These are phyloP conservation scores for Bipolaris zeicola DNA, from an alignment of 2,329 filamentous ascomycete species.

Conservation along the genomic window DNA sequence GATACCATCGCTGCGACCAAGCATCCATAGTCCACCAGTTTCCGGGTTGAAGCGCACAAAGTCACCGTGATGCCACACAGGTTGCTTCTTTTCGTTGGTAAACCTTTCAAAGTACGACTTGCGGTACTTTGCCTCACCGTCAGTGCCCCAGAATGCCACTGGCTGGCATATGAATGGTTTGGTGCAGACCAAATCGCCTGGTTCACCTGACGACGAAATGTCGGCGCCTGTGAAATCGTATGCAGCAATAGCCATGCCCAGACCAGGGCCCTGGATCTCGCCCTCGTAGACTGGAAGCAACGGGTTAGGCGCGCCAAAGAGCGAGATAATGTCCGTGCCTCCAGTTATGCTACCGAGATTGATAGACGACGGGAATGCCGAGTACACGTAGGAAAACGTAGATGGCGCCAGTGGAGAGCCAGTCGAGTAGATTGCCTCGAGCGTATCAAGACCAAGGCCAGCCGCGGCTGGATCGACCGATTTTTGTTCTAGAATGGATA, in stretches of 20 bases:
- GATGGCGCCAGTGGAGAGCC: slow-evolving; percentile 91
- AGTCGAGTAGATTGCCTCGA: slow-evolving; percentile 91
- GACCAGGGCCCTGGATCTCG: slow-evolving; percentile 57
- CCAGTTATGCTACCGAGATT: slow-evolving; percentile 94
- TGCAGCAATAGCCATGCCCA: slow-evolving; percentile 58
- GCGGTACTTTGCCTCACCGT: slow-evolving; percentile 76
- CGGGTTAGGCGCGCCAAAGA: slow-evolving; percentile 83
- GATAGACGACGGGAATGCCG: slow-evolving; percentile 76
- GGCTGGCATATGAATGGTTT: slow-evolving; percentile 90
- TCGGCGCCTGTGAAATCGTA: slow-evolving; percentile 62
- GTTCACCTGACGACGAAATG: slow-evolving; percentile 65
- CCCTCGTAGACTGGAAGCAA: slow-evolving; percentile 56
- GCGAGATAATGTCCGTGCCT: slow-evolving; percentile 93
- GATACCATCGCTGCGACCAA: slow-evolving; percentile 89
- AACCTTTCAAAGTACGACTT: slow-evolving; percentile 90
- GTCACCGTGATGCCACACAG: slow-evolving; percentile 92
- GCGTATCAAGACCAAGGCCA: slow-evolving; percentile 60
- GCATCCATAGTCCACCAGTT: slow-evolving; percentile 84
- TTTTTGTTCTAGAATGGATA: slow-evolving; percentile 86
- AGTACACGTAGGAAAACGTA: slow-evolving; percentile 89
- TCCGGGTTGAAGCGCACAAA: slow-evolving; percentile 75
- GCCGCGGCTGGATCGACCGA: slow-evolving; percentile 34
- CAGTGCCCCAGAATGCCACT: slow-evolving; percentile 80
- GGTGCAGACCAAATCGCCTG: slow-evolving; percentile 87
- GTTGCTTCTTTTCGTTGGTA: slow-evolving; percentile 48